Conservation (phyloP, 2,329 filamentous ascomycete species). For the Xylariales sp. region DNA sequence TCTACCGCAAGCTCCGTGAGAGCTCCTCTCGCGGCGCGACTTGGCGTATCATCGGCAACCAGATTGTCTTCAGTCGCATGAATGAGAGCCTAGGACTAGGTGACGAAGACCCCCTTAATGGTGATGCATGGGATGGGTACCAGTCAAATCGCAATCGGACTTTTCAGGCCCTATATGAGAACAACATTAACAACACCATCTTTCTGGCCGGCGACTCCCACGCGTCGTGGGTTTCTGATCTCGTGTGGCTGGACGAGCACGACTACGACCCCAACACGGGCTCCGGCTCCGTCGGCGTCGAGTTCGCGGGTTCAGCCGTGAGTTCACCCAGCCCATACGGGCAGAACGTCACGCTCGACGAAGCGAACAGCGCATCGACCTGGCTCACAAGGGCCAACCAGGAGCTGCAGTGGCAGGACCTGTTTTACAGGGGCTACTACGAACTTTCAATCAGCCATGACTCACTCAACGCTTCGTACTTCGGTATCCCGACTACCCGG, state of each 20-base stretch:
- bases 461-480: slow-evolving; percentile 51
- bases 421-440: slow-evolving; percentile 63
- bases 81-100: slow-evolving; percentile 27
- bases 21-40: slow-evolving; percentile 57
- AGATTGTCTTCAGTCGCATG: slow-evolving; percentile 54
- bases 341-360: slow-evolving; percentile 48
- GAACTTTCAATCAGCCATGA: slow-evolving; percentile 51
- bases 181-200: slow-evolving; percentile 61
- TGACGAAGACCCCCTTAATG: slow-evolving; percentile 38
- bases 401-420: slow-evolving; percentile 59
- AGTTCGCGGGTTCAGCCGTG: slow-evolving; percentile 55
- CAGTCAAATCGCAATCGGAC: slow-evolving; percentile 58
- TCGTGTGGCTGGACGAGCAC: slow-evolving; percentile 42
- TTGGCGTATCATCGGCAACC: slow-evolving; percentile 68
- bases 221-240: slow-evolving; percentile 50
- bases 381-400: slow-evolving; percentile 42
- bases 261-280: slow-evolving; percentile 41
- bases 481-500: slow-evolving; percentile 43
- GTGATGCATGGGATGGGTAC: slow-evolving; percentile 44
- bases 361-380: slow-evolving; percentile 39
- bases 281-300: slow-evolving; percentile 41
- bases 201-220: slow-evolving; percentile 59
- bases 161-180: slow-evolving; percentile 52
- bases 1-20: slow-evolving; percentile 54
- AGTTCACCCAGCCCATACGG: slow-evolving; percentile 52